Percentiles rank a stretch among this genome's conserved stretches.
These are phyloP conservation scores for Syncephalastrum contaminatum DNA, from an alignment of 371 early-diverging fungal species.

Conservation along the genomic window DNA sequence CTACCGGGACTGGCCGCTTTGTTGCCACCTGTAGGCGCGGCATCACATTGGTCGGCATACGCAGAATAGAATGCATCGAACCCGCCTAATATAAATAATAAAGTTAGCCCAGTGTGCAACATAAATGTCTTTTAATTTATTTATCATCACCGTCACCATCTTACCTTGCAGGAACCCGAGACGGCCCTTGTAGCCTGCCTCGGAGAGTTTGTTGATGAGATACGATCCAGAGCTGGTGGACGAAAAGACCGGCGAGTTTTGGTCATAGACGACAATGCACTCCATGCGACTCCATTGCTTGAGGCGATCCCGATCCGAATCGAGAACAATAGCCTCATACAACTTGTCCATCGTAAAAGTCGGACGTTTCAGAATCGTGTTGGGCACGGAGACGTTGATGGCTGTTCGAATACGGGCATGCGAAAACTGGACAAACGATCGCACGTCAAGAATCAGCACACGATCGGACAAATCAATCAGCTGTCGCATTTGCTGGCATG, in stretches of 20 bases:
- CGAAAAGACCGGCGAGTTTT: constrained; percentile 31
- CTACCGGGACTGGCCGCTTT: no score
- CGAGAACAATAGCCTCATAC: constrained; percentile 49
- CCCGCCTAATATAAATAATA: constrained; percentile 31
- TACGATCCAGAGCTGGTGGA: constrained; percentile 43
- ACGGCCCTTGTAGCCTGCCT: constrained; percentile 37
- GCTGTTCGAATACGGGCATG: constrained; percentile 41
- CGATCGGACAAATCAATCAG: background rate
- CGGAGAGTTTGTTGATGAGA: constrained; percentile 32
- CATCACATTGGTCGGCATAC: constrained; percentile 32
- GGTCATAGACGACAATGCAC: constrained; percentile 56
- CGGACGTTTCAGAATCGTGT: constrained; percentile 53
- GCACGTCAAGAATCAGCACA: constrained; percentile 57
- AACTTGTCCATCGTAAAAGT: constrained; percentile 56
- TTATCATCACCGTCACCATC: no score
- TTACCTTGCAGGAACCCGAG: constrained; percentile 52
- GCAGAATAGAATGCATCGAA: constrained; percentile 32
- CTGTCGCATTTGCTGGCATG: background rate
- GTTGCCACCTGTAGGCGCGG: no score
- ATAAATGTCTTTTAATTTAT: no score
- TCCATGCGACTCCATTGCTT: constrained; percentile 43
- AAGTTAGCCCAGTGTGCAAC: no score
- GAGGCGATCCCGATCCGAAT: constrained; percentile 38
- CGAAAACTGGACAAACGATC: constrained; percentile 48
- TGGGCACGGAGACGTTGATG: constrained; percentile 55